Evolutionary conservation across 2,329 filamentous ascomycete species (phyloP), one percentile per base, ranked within the genome.

Genomic region (Arthrobotrys entomopaga): DNA sequence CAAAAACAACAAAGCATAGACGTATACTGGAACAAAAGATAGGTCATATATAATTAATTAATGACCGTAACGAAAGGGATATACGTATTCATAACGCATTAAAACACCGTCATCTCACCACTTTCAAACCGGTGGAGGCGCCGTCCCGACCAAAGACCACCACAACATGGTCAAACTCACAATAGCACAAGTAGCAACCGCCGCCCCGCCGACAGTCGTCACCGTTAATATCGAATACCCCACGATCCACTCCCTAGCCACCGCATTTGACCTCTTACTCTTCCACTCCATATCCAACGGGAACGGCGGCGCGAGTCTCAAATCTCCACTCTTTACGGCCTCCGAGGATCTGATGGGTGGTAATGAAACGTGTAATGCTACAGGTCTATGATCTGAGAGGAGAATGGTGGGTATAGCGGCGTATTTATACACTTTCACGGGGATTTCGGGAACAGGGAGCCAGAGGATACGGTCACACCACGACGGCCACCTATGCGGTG

Each of bases 391-490:
- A 80, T 99, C 95, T 63, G 91, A 95, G 7, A 89, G 91, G n/a
- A 87, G 85, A 75, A 96, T 87, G 1, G 96, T 83, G 0, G 93
- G 92, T 26, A 98, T 84, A 15, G 91, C 87, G 15, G 88, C 85
- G 81, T 98, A 98, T 22, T 81, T 83, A 26, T 86, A 82, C 2
- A 88, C 84, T 22, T 83, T 81, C n/a, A 92, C 42, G 10, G 56
- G 22, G 15, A 13, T 34, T 20, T 34, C 34, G 10, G 19, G 16
- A 19, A 67, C 42, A 2, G 77, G 87, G 2, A 94, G 84, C 81
- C 89, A 98, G 19, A 98, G 83, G 19, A 98, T 89, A 2, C 95
- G 88, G 81, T 98, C 95, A 79, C 93, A 97, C 95, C 94, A 98
- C 79, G 90, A 89, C 0, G 95, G 93, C 86, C 91, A 96, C 52